These are phyloP conservation scores for Niebla homalea DNA, from an alignment of 495 filamentous ascomycete species.

Conservation along the genomic window DNA sequence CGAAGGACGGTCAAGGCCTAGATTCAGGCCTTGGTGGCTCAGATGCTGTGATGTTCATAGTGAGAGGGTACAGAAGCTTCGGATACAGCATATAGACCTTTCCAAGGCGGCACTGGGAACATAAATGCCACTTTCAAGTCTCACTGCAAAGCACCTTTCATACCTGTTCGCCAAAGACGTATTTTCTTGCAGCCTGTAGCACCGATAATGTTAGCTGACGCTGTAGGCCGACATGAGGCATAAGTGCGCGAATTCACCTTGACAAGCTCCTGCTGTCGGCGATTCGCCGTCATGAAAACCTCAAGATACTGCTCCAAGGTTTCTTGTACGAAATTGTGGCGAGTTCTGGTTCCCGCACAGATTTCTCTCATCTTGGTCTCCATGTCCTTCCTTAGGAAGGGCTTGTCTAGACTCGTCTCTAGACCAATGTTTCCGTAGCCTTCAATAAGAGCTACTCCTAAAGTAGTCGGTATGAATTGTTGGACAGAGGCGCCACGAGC, in stretches of 20 bases:
- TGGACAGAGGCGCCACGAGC: slow-evolving; percentile 42
- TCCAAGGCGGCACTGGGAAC: background rate
- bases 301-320: slow-evolving; percentile 73
- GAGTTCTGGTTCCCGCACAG: slow-evolving; percentile 70
- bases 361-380: slow-evolving; percentile 89
- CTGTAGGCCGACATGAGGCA: too few relatives aligned
- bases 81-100: too few relatives aligned
- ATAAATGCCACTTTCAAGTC: background rate
- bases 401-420: slow-evolving; percentile 83
- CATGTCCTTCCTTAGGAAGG: slow-evolving; percentile 97
- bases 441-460: slow-evolving; percentile 82
- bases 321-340: slow-evolving; percentile 59
- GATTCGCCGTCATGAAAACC: slow-evolving; percentile 64
- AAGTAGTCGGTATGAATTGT: slow-evolving; percentile 80
- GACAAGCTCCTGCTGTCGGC: slow-evolving; percentile 64
- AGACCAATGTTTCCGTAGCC: slow-evolving; percentile 88
- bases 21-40: too few relatives aligned
- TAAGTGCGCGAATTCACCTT: slow-evolving; percentile 34
- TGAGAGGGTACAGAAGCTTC: too few relatives aligned
- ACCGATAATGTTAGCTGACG: background rate
- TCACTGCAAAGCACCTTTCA: background rate
- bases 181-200: slow-evolving; percentile 28
- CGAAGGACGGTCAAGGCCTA: too few relatives aligned
- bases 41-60: too few relatives aligned
- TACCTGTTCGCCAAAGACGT: slow-evolving; percentile 24